A percentile compares a stretch with the other conserved stretches of the same genome.
phyloP scores from a whole-genome alignment of 2,329 filamentous ascomycete genomes.

The Exophiala alcalophila region DNA sequence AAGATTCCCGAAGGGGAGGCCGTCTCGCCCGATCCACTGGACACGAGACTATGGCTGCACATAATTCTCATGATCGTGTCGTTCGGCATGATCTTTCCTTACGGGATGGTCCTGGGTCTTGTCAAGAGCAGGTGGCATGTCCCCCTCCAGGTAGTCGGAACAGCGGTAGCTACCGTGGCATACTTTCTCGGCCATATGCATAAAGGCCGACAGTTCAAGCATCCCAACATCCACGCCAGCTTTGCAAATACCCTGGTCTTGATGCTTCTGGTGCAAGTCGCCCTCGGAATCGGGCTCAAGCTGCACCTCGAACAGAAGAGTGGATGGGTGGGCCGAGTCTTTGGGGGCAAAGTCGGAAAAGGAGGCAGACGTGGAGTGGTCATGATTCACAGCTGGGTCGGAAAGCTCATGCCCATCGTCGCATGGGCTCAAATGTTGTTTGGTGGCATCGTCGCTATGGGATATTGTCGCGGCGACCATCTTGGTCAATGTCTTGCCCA shows the following conservation, averaged over 20 bases:
- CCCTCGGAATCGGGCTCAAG: conserved; percentile 80
- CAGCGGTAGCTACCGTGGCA: conserved; percentile 72
- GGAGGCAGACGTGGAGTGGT: conserved; percentile 63
- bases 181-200: conserved; percentile 92
- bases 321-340: conserved; percentile 73
- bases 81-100: conserved; percentile 88
- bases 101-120: conserved; percentile 93
- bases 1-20: conserved; percentile 67
- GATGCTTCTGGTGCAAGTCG: conserved; percentile 71
- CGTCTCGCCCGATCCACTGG: conserved; percentile 71
- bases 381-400: conserved; percentile 72
- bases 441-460: conserved; percentile 85
- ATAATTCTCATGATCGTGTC: conserved; percentile 83
- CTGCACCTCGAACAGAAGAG: conserved; percentile 71
- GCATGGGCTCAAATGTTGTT: conserved; percentile 95
- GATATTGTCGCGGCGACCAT: conserved; percentile 91
- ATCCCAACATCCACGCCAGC: conserved; percentile 69
- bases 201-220: conserved; percentile 79
- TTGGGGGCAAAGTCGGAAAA: conserved; percentile 28
- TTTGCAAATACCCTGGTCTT: conserved; percentile 82
- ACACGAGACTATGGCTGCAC: conserved; percentile 87
- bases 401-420: conserved; percentile 81
- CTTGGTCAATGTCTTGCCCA: conserved; percentile 89
- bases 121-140: conserved; percentile 92
- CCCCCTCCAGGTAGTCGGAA: conserved; percentile 74